Evolutionary conservation across 2,329 filamentous ascomycete genomes (phyloP), one percentile per base, ranked within the genome.

Genomic region (Trichoderma breve): DNA sequence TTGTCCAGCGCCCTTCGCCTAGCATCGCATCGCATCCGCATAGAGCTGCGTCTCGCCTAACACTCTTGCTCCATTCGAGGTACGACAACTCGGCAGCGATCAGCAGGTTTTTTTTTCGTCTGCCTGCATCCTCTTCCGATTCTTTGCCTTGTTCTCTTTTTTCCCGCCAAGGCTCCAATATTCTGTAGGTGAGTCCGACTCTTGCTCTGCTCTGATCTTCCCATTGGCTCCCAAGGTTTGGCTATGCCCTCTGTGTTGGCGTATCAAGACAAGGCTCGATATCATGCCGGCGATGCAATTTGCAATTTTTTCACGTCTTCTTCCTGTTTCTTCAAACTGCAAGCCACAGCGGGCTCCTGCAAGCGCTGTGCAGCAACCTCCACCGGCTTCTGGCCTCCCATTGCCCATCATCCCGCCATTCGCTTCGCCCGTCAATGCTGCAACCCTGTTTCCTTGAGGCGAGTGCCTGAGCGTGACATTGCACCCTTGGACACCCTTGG

Each of bases 281-380:
- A 36, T 36, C 51, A 51, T 21, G 64, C 12, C 36, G 65, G 15
- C 32, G 55, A 21, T 14, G 55, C 65, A 30, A 55, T 15, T 36
- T 36, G 34, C 36, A 39, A 39, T 39, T 18, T 21, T n/a, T 12
- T 47, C 8, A n/a, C n/a, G 26, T 21, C 12, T 18, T 57, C 28
- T 26, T 66, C 14, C 12, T 30, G 24, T 36, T 47, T 43, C 12
- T 26, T 47, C 30, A 39, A 18, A 39, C 65, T 61, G 66, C 63
- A 39, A 34, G 63, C 63, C 63, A 66, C 47, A 9, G 63, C 63
- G 28, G 63, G 32, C 36, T 61, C 36, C 66, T 69, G 66, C 66
- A 69, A 34, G 53, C 57, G 53, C 53, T 68, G 18, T 69, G 66
- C 66, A 69, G 55, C 55, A 24, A 24, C 53, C 66, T 69, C 66